Percentiles rank a stretch among this genome's conserved stretches.
Evolutionary conservation across 306 rosid genomes (phyloP).

Genomic region (Sicyos edulis): DNA sequence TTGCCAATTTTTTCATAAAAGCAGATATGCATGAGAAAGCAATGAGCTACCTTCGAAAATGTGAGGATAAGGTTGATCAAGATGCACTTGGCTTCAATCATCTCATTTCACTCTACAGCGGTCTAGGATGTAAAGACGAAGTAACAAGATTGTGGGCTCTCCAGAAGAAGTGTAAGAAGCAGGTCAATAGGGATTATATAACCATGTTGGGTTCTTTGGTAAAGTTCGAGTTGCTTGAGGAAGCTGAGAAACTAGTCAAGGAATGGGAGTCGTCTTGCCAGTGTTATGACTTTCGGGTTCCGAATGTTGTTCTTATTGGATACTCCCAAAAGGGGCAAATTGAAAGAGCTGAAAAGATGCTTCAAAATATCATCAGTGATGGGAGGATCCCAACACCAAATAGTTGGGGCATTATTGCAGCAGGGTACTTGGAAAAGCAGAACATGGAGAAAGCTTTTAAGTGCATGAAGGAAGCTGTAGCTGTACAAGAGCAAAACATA

Average conservation of each 20-base stretch:
- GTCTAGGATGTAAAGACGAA: slow-evolving; percentile 38
- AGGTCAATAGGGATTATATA: slow-evolving; percentile 51
- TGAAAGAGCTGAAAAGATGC: slow-evolving; percentile 43
- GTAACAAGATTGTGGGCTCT: slow-evolving; percentile 60
- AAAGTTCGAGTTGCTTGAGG: slow-evolving; percentile 53
- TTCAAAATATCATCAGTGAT: slow-evolving; percentile 30
- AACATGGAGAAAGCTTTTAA: slow-evolving; percentile 59
- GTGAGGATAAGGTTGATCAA: slow-evolving; percentile 44
- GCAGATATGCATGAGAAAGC: slow-evolving; percentile 51
- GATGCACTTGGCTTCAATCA: slow-evolving; percentile 43
- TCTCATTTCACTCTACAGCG: slow-evolving; percentile 49
- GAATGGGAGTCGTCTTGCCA: slow-evolving; percentile 63
- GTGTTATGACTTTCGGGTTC: slow-evolving; percentile 55
- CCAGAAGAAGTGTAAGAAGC: slow-evolving; percentile 53
- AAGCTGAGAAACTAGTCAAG: slow-evolving; percentile 38
- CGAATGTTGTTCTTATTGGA: slow-evolving; percentile 41
- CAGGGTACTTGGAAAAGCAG: slow-evolving; percentile 47
- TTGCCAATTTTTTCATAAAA: slow-evolving; percentile 50
- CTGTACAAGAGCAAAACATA: slow-evolving; percentile 32
- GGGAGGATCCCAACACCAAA: slow-evolving; percentile 63
- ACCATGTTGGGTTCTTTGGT: slow-evolving; percentile 54
- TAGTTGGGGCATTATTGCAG: slow-evolving; percentile 64
- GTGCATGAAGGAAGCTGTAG: slow-evolving; percentile 52
- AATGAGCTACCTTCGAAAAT: slow-evolving; percentile 37
- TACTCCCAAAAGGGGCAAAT: slow-evolving; percentile 38